phyloP scores from a whole-genome alignment of 2,329 filamentous ascomycete species.

The Macroventuria anomochaeta region DNA sequence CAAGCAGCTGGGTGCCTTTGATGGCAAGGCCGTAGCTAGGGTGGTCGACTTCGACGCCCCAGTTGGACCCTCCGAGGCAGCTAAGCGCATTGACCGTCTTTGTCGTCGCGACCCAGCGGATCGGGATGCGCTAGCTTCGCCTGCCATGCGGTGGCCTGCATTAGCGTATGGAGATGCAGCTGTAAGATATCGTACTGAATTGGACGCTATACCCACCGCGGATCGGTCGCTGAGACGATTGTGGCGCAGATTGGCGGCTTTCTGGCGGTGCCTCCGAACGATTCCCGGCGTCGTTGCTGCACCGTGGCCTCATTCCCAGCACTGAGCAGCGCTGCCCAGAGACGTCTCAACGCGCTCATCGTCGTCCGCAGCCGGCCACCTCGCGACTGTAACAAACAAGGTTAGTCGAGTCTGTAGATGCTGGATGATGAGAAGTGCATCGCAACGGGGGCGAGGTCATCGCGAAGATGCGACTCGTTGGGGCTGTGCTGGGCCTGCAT shows the following conservation, averaged over 20 bases:
- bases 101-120: background rate
- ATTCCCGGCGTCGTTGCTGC: too few species aligned
- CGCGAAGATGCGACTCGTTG: background rate
- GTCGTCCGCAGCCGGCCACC: background rate
- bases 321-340: background rate
- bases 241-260: too few species aligned
- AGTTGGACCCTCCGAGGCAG: conserved; percentile 22
- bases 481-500: background rate
- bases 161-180: background rate
- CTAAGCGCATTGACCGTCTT: conserved; percentile 10
- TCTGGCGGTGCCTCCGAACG: too few species aligned
- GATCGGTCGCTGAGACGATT: background rate
- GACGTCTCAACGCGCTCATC: background rate
- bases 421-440: too few species aligned
- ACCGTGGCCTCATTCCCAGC: background rate
- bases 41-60: too few species aligned
- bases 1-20: too few species aligned
- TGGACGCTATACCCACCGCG: background rate
- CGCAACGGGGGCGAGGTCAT: background rate
- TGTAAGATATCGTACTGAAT: background rate
- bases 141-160: background rate
- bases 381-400: conserved; percentile 1
- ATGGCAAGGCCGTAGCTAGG: too few species aligned
- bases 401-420: background rate
- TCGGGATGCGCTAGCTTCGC: background rate